Evolutionary conservation across 345 rosid genomes (phyloP), one percentile per base, ranked within the genome.

Genomic region (Lepidium aucheri): DNA sequence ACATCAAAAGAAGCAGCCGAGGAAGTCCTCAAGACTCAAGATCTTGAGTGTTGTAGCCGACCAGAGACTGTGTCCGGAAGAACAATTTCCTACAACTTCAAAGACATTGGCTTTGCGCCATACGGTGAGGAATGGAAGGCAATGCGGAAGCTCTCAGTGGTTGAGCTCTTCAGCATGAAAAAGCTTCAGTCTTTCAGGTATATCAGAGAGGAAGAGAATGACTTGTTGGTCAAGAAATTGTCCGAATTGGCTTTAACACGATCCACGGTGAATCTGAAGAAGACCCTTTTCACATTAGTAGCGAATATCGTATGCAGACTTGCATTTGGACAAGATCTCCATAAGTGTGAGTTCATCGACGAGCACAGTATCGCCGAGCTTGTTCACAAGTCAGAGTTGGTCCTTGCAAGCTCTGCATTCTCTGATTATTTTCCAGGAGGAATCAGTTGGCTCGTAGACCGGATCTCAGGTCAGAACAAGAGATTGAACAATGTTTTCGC

Each of bases 1-100:
- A 73, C 84, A 8, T 85, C 86, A 0, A 70, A 76, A 6, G 77
- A 74, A 40, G 79, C 79, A 0, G 87, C 87, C 1, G 71, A 56
- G 30, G 63, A 75, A 44, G 80, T 67, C 43, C 70, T 80, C 17
- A 81, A 74, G 41, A 42, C 32, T 9, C 73, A 79, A 10, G 89
- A 77, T 53, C 63, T 49, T 1, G 74, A 66, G 14, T 75, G 78
- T 26, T 77, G 77, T 4, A 81, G 61, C 67, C 72, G 86, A 40
- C 86, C 86, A 12, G 40, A 2, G 7, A 28, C 63, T 2, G 60
- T 66, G 0, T 62, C 74, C 6, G 10, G 28, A 0, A 61, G 75
- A 40, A 74, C 28, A 13, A 32, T 82, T 62, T 36, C 81, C 1
- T 77, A 77, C 68, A 68, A 79, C 22, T 74, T 22, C 54, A n/a